Base-by-base conservation (phyloP, 352 stramenopile genomes). In the Thraustotheca clavata region DNA sequence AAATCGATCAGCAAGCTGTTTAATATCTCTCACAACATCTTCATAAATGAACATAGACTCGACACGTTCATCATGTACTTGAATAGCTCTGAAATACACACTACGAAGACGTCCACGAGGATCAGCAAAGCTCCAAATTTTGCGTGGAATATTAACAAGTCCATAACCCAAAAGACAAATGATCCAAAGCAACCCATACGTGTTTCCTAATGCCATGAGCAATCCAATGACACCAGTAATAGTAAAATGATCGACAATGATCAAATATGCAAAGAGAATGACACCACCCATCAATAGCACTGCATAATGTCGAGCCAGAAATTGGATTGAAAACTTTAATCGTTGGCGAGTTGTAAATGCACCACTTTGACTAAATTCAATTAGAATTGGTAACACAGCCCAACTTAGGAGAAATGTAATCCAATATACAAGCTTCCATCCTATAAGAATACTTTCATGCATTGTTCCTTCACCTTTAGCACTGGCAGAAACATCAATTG, bases 341-440 rank as follows among this genome's bases (percentile, higher is more conserved):
- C 74, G 72, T 24, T 74, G 67, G 18, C 76, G 61, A 9, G 79
- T 34, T 20, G 67, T 59, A 61, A 90, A 88, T 69, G 87, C 79
- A 20, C 81, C 81, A 59, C 76, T 83, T 47, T 83, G 77, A 3
- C 69, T 59, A 50, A 80, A 83, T 69, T 90, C 81, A 40, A 74
- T 69, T 18, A 88, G 67, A n/a, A 87, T 71, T 2, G 81, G 81
- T 32, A 90, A 68, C 29, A 77, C 61, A 33, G 83, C 33, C 79
- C 81, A 90, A 47, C 77, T 83, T 47, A 90, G 68, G 32, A 72
- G 4, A 57, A 90, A 88, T 39, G 79, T 86, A 20, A 72, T 27
- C 77, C 79, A 90, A 60, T 90, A 90, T 7, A 90, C 59, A 49
- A 73, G 35, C 62, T 80, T 70, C 81, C 81, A 91, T 16, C 47